Conservation (phyloP, 2,329 filamentous ascomycete genomes). For the Coniella lustricola region DNA sequence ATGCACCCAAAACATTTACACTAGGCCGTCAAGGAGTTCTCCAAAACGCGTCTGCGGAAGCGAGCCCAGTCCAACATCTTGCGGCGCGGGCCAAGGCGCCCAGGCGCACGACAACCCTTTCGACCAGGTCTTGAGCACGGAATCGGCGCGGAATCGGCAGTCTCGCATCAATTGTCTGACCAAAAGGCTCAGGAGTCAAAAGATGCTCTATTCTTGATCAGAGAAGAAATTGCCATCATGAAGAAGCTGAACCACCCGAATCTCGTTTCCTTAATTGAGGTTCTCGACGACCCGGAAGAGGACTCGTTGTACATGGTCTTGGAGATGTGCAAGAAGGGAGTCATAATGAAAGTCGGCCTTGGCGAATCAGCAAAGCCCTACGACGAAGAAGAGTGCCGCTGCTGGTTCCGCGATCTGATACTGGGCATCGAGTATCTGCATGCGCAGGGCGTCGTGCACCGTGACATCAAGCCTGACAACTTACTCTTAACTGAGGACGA, state of each 20-base stretch:
- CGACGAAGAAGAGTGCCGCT: conserved; percentile 70
- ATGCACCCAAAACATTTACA: neutral
- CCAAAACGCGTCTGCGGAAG: conserved; percentile 82
- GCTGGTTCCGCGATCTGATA: conserved; percentile 92
- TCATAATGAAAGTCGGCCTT: conserved; percentile 93
- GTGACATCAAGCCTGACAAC: conserved; percentile 98
- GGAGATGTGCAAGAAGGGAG: conserved; percentile 98
- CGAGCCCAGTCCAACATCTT: conserved; percentile 86
- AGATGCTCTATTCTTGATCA: conserved; percentile 76
- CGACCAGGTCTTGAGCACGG: conserved; percentile 16
- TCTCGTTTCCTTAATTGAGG: conserved; percentile 86
- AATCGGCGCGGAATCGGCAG: conserved; percentile 20
- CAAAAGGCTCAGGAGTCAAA: conserved; percentile 54
- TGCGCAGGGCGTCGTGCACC: conserved; percentile 87
- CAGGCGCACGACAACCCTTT: conserved; percentile 30
- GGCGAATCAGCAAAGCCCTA: conserved; percentile 78
- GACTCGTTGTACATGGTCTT: conserved; percentile 98
- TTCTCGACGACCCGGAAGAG: conserved; percentile 89
- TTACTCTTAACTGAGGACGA: conserved; percentile 84
- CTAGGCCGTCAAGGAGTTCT: conserved; percentile 95
- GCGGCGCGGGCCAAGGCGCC: conserved; percentile 37
- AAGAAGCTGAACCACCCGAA: conserved; percentile 96
- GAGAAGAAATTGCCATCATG: conserved; percentile 97
- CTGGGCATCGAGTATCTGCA: conserved; percentile 96
- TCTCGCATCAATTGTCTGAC: conserved; percentile 23